Evolutionary conservation across 352 stramenopile species (phyloP).

Genomic region (Blastocystis sp.): DNA sequence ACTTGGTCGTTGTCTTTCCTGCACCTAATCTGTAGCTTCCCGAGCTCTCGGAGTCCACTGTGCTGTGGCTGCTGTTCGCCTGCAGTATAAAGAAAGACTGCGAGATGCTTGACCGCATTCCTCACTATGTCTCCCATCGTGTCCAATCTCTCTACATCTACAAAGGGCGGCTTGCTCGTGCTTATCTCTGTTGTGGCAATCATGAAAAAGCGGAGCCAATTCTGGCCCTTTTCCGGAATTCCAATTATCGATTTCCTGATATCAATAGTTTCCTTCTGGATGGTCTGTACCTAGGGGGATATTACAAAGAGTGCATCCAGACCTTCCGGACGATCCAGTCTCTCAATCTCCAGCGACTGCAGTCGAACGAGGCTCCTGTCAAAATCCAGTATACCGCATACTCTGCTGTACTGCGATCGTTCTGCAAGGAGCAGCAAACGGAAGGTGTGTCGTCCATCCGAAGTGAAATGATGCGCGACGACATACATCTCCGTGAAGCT

Average conservation of each 20-base stretch:
- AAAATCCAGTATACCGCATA: not conserved
- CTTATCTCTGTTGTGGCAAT: not conserved
- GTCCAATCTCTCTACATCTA: not conserved
- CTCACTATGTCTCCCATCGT: not conserved
- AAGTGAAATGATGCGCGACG: not conserved
- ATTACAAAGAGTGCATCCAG: slow-evolving; percentile 38
- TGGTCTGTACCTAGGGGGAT: not conserved
- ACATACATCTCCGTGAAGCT: not conserved
- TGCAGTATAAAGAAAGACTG: slow-evolving; percentile 7
- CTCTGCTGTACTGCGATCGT: not conserved
- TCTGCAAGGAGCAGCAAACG: not conserved
- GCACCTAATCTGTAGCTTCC: not conserved
- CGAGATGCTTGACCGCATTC: not conserved
- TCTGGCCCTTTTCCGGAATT: not conserved
- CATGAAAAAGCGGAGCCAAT: not conserved
- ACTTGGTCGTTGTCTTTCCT: not conserved
- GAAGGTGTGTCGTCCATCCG: not conserved
- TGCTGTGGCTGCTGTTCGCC: slow-evolving; percentile 1
- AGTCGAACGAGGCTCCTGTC: not conserved
- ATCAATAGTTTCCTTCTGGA: slow-evolving; percentile 20
- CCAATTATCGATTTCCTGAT: not conserved
- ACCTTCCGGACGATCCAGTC: not conserved
- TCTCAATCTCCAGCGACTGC: not conserved
- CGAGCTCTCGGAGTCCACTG: not conserved
- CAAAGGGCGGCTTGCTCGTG: not conserved